Evolutionary conservation across 1,139 yeast genomes (phyloP).

Genomic region (Hansenula lynferdii): DNA sequence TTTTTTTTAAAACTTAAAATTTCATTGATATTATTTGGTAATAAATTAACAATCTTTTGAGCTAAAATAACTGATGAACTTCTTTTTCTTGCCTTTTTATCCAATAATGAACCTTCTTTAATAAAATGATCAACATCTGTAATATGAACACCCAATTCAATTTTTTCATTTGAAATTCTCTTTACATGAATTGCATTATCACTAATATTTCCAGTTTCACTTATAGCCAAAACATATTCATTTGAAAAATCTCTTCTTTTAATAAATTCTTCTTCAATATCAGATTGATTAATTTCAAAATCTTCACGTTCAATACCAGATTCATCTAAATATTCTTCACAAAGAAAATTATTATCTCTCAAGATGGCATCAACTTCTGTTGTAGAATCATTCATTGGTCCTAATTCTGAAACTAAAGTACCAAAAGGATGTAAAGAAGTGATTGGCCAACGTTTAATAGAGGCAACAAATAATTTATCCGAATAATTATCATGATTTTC

Average conservation of each 20-base stretch:
- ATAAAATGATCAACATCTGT: conserved; percentile 73
- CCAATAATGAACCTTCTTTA: conserved; percentile 69
- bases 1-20: conserved; percentile 59
- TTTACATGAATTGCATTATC: conserved; percentile 83
- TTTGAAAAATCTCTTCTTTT: conserved; percentile 54
- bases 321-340: conserved; percentile 69
- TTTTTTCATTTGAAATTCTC: conserved; percentile 49
- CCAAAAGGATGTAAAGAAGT: conserved; percentile 98
- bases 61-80: conserved; percentile 88
- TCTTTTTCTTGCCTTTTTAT: conserved; percentile 87
- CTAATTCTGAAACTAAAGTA: conserved; percentile 82
- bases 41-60: conserved; percentile 65
- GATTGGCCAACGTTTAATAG: conserved; percentile 98
- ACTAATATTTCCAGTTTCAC: conserved; percentile 50
- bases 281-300: conserved; percentile 20
- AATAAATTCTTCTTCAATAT: conserved; percentile 29
- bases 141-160: conserved; percentile 70
- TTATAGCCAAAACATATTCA: conserved; percentile 64
- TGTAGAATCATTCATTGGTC: conserved; percentile 68
- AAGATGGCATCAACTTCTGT: conserved; percentile 88
- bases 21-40: conserved; percentile 62
- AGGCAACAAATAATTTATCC: conserved; percentile 83
- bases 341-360: conserved; percentile 87
- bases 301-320: conserved; percentile 25
- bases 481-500: conserved; percentile 85